Evolutionary conservation across 1,284 basidiomycete species (phyloP), one percentile per base, ranked within the genome.

Genomic region (Hypsizygus ulmarius): DNA sequence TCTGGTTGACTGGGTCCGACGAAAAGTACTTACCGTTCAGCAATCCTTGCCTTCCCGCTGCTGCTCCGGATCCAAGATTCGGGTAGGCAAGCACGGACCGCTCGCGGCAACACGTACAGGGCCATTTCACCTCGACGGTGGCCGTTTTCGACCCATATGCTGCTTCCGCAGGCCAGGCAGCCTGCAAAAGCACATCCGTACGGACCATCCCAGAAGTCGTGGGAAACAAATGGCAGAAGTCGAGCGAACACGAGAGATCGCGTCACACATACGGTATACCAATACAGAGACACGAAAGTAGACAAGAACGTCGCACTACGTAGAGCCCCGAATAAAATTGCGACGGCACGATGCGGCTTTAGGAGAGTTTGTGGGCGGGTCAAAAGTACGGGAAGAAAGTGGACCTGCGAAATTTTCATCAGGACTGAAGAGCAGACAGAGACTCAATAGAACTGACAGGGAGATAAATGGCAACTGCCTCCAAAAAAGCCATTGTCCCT

Each of bases 131-230:
- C 85, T 45, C 88, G 69, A 54, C 87, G 67, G 41, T 70, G 70
- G 3, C 79, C 80, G 47, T 82, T 79, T 59, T 90, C 87, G 36
- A 90, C 76, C 78, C 80, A 88, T 39, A 90, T 87, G 49, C 84
- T 87, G 42, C 73, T 70, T 1, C 87, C 87, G 54, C 87, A 89
- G n/a, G 74, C 65, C 27, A 90, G 61, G 51, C 82, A 85, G n/a
- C 84, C 86, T 6, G 70, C 74, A 47, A 89, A 65, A 27, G 84
- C 66, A 53, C 82, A 78, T 1, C 87, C 87, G 47, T 72, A 76
- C 2, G 87, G 83, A 0, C 87, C 84, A 57, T 90, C 87, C 77
- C 82, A 86, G 53, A 85, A 78, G 52, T 90, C 78, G 57, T 90
- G 84, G 5, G 86, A 82, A 38, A 90, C 69, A 25, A 62, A 67